A percentile compares a stretch with the other conserved stretches of the same genome.
phyloP scores from a whole-genome alignment of 2,329 filamentous ascomycete genomes.

The Colletotrichum sp. region DNA sequence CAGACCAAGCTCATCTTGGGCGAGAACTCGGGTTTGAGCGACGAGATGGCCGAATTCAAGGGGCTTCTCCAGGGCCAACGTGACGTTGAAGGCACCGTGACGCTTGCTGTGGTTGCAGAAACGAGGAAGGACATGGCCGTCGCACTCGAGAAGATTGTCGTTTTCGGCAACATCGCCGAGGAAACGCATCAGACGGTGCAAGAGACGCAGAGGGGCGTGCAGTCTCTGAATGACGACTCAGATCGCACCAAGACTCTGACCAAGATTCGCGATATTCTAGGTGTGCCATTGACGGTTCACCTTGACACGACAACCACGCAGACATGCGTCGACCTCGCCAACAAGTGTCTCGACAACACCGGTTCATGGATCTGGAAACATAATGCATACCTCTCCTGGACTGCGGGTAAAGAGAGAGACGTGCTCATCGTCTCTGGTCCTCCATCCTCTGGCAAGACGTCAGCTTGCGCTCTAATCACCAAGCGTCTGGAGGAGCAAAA shows the following conservation, averaged over 20 bases:
- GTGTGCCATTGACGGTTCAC: not conserved
- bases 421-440: not conserved
- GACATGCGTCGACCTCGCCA: not conserved
- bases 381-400: not conserved
- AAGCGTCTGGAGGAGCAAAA: not conserved
- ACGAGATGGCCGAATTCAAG: not conserved
- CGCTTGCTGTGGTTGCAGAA: not conserved
- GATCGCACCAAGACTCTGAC: not conserved
- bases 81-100: not conserved
- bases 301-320: not conserved
- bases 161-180: not conserved
- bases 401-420: not conserved
- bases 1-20: not conserved
- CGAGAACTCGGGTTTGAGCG: not conserved
- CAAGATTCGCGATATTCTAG: not conserved
- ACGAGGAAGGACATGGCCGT: not conserved
- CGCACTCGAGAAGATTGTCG: not conserved
- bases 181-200: not conserved
- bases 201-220: not conserved
- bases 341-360: not conserved
- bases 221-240: not conserved
- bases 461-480: not conserved
- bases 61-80: not conserved
- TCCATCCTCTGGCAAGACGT: not conserved
- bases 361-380: not conserved